phyloP scores from a whole-genome alignment of 257 asterid genomes.

The Jacaranda mimosifolia region DNA sequence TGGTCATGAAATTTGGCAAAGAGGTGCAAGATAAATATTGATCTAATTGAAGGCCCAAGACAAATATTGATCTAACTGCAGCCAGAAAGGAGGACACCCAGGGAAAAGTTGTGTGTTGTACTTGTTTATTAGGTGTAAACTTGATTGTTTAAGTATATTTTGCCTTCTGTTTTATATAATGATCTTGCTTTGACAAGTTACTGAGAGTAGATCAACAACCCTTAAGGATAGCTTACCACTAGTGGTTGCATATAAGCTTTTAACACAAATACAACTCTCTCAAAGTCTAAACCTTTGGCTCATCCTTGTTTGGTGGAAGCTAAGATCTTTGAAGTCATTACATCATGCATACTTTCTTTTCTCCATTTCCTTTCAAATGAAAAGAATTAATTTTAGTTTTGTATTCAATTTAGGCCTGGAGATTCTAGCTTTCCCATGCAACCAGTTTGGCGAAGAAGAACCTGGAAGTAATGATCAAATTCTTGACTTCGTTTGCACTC shows the following conservation, averaged over 20 bases:
- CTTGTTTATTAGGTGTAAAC: background rate
- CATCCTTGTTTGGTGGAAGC: slow-evolving; percentile 7
- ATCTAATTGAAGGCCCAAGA: background rate
- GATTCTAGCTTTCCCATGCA: slow-evolving; percentile 90
- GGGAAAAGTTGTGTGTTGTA: background rate
- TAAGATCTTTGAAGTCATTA: background rate
- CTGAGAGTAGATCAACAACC: background rate
- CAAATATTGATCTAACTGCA: too few species aligned
- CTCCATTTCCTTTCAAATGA: background rate
- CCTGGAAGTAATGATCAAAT: slow-evolving; percentile 80
- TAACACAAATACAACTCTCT: background rate
- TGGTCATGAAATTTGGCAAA: slow-evolving; percentile 20
- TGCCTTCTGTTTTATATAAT: background rate
- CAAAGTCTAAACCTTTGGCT: background rate
- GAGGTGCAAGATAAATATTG: background rate
- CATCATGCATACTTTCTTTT: slow-evolving; percentile 14
- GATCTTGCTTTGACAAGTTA: background rate
- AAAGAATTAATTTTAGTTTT: background rate
- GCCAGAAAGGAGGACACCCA: too few species aligned
- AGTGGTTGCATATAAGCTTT: background rate
- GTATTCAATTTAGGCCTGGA: slow-evolving; percentile 61
- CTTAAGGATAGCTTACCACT: background rate
- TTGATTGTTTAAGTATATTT: background rate
- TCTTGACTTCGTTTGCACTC: slow-evolving; percentile 74
- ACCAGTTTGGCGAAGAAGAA: slow-evolving; percentile 91